phyloP scores from a whole-genome alignment of 2,329 filamentous ascomycete species.

The Chaetomiaceae sp. region DNA sequence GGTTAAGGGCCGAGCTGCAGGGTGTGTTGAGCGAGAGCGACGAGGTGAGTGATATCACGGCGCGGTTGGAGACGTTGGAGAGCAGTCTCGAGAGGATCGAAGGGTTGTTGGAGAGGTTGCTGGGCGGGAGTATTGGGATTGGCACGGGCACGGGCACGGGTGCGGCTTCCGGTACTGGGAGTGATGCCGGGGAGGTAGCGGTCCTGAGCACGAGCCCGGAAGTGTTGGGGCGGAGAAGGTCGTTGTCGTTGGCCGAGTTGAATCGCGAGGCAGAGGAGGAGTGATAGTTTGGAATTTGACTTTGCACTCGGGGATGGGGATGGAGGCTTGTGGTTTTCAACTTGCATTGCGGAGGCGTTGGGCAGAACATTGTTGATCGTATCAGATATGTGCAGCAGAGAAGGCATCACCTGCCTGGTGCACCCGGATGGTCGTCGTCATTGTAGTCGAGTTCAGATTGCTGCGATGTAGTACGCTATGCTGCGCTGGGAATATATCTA shows the following conservation, averaged over 20 bases:
- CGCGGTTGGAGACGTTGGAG: conserved; percentile 48
- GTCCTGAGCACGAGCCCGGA: neutral
- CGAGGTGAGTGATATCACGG: conserved; percentile 42
- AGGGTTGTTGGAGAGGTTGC: conserved; percentile 29
- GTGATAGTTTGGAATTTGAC: neutral
- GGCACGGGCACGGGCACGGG: neutral
- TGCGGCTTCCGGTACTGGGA: neutral
- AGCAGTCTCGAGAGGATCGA: conserved; percentile 40
- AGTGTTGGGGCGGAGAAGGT: neutral
- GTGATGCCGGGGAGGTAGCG: neutral
- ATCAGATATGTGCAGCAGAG: too few species aligned
- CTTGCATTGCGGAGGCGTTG: neutral
- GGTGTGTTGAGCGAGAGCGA: conserved; percentile 45
- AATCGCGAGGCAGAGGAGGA: conserved; percentile 18
- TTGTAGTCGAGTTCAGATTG: too few species aligned
- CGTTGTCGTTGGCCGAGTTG: conserved; percentile 12
- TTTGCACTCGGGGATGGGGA: too few species aligned
- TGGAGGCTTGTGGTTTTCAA: too few species aligned
- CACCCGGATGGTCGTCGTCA: too few species aligned
- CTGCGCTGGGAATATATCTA: too few species aligned
- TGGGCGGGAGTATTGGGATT: conserved; percentile 11
- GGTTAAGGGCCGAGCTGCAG: conserved; percentile 47
- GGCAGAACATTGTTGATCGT: too few species aligned
- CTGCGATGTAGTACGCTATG: too few species aligned
- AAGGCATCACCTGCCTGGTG: too few species aligned